Base-by-base conservation (phyloP, 129 eudicot genomes). In the Cynara cardunculus region DNA sequence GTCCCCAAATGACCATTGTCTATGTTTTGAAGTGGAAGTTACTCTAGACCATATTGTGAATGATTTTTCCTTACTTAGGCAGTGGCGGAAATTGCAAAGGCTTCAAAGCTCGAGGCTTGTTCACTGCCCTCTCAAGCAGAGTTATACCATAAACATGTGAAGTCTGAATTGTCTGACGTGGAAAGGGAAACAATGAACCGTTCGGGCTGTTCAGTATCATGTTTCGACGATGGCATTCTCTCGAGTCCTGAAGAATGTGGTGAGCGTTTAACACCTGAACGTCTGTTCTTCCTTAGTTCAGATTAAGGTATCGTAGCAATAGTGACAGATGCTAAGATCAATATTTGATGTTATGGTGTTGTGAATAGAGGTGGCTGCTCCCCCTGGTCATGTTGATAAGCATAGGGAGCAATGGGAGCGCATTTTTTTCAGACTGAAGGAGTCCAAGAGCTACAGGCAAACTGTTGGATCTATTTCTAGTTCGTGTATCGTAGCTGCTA, bases 51-150 rank as follows among this genome's bases (percentile, higher is more conserved):
- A 10, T 65, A 11, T 25, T 49, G 70, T 30, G 39, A 66, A 34
- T 66, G 30, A 37, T 10, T 27, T 70, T 46, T 16, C 73, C 77
- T 67, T 49, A 68, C 64, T 72, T 71, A 95, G 99, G 97, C 99
- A 75, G 91, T 92, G 28, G 94, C 90, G 64, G 97, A 95, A 91
- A 92, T 95, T 83, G 91, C 87, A 28, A 95, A 90, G 90, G 94
- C 97, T 27, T 88, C 97, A 44, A 92, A 89, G 79, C 90, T 81
- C 1, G 99, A 92, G 87, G 97, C 97, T 46, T 21, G 65, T 75
- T 82, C 87, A 65, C 80, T 95, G 72, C 90, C 89, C 65, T 24
- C 82, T 49, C 91, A 87, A 82, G 94, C 97, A 76, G 97, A 88
- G 69, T 78, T 73, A 30, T 88, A 77, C 77, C 61, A 35, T 67